Percentiles rank a stretch among this genome's conserved stretches.
These are phyloP conservation scores for Selenicereus undatus DNA, from an alignment of 148 eudicot species.

Conservation along the genomic window DNA sequence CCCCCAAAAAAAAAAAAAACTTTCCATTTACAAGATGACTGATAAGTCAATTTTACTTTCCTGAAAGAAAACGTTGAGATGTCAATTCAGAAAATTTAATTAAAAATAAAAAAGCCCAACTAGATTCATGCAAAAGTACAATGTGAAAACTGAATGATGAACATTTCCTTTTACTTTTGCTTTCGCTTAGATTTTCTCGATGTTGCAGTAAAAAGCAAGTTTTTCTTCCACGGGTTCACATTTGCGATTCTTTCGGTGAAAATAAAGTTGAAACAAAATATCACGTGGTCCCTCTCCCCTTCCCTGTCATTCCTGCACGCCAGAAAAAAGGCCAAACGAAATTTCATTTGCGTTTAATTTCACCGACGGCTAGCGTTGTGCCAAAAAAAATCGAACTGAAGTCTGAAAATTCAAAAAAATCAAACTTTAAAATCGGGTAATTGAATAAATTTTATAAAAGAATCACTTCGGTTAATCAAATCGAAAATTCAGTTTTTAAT, in stretches of 20 bases:
- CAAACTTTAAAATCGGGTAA: no score
- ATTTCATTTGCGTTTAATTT: not conserved
- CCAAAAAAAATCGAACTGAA: not conserved
- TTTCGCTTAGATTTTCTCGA: not conserved
- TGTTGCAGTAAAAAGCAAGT: not conserved
- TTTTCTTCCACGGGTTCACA: not conserved
- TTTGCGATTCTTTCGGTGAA: not conserved
- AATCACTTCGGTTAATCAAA: no score
- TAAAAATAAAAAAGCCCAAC: no score
- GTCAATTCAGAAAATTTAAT: not conserved
- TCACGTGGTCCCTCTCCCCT: not conserved
- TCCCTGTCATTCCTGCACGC: not conserved
- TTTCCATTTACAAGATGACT: no score
- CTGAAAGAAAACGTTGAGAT: no score
- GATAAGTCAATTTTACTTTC: no score
- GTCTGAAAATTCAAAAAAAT: not conserved
- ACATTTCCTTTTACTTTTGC: not conserved
- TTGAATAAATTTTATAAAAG: no score
- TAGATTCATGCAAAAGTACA: not conserved
- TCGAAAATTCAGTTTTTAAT: no score
- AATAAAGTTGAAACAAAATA: not conserved
- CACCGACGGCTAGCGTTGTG: not conserved
- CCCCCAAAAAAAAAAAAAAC: no score
- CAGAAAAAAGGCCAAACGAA: not conserved
- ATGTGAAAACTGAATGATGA: not conserved